Percentiles rank a stretch among this genome's conserved stretches.
These are phyloP conservation scores for Xerocomus brunneocitrinus DNA, from an alignment of 768 basidiomycete species.

Conservation along the genomic window DNA sequence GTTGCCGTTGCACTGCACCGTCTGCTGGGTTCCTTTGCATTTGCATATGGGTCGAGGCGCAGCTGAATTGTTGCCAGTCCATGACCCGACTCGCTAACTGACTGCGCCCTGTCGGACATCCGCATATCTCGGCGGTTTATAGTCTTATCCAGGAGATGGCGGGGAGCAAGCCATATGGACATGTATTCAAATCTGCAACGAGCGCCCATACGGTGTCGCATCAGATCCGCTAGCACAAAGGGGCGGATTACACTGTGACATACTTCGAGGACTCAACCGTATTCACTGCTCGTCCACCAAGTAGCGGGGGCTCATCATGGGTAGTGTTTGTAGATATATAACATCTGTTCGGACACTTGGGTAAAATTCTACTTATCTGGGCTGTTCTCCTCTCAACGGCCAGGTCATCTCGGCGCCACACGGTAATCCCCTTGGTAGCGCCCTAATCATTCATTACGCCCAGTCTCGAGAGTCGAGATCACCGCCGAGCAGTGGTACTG, in stretches of 20 bases:
- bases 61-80: slow-evolving; percentile 50
- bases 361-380: not conserved
- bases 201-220: slow-evolving; percentile 6
- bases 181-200: slow-evolving; percentile 23
- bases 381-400: not conserved
- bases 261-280: slow-evolving; percentile 51
- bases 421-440: not conserved
- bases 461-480: no score
- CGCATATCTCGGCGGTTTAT: not conserved
- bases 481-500: no score
- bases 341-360: not conserved
- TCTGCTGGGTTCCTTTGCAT: not conserved
- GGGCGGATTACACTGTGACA: slow-evolving; percentile 57
- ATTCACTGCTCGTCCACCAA: slow-evolving; percentile 38
- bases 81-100: not conserved
- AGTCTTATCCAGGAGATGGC: slow-evolving; percentile 59
- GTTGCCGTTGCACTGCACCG: slow-evolving; percentile 49
- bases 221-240: slow-evolving; percentile 55
- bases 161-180: slow-evolving; percentile 31
- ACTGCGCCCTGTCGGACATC: slow-evolving; percentile 9
- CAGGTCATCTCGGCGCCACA: not conserved
- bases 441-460: not conserved
- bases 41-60: slow-evolving; percentile 58
- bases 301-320: not conserved
- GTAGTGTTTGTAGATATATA: not conserved